Base-by-base conservation (phyloP, 2,329 filamentous ascomycete genomes). In the Fusarium albidum region DNA sequence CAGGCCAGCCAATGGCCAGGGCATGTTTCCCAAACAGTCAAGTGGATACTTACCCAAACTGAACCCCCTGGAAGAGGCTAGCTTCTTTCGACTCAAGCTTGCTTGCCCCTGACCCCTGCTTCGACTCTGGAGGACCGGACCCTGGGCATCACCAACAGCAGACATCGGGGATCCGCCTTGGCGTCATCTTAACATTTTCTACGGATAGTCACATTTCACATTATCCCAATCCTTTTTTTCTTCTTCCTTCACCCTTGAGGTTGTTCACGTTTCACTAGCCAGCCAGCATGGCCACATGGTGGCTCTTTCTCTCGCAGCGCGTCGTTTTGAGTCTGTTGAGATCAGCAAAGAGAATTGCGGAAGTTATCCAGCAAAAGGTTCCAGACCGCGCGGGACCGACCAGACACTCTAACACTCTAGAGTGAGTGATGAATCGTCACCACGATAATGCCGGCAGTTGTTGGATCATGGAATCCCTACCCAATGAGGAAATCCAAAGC, bases 21-120 rank as follows among this genome's bases (percentile, higher is more conserved):
- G 34, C 28, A 32, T 48, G 27, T 40, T 32, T 40, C 27, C 45
- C 35, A 40, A 37, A 56, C 44, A 33, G 31, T 43, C 37, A 60
- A 35, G 38, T n/a, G n/a, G n/a, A n/a, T n/a, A n/a, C n/a, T n/a
- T n/a, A 17, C 35, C 21, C 45, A 31, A 21, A 39, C 39, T 21
- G 21, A 25, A 43, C 49, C 35, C n/a, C 44, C 39, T 37, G 13
- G 11, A 35, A 21, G 26, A 43, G 49, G 44, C 57, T 61, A 61
- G 47, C 58, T 49, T 54, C 50, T 46, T 59, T 55, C 41, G 40
- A 45, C 48, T 21, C n/a, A 55, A 32, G 25, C 49, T 37, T n/a
- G n/a, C 46, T 57, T 35, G 26, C 60, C 55, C 58, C 61, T 63
- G 10, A 43, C 61, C 63, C 63, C 61, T 66, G 61, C 61, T 53